Percentiles rank a stretch among this genome's conserved stretches.
Evolutionary conservation across 2,329 filamentous ascomycete genomes (phyloP).

Genomic region (Parafenestella ontariensis): DNA sequence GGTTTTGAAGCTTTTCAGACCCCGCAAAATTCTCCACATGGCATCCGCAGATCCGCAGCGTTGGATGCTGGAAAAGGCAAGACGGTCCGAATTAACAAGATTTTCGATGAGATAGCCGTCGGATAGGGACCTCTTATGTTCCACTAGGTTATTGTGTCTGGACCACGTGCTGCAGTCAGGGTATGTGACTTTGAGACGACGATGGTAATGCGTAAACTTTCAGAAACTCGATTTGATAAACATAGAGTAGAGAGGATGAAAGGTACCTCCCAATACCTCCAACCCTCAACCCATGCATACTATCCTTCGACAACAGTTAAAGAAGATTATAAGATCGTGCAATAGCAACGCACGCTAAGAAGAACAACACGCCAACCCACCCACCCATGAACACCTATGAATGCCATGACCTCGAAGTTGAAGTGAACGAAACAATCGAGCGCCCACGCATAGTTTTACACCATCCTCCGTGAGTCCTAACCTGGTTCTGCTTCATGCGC

Average conservation of each 20-base stretch:
- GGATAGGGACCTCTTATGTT: neutral
- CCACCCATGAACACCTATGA: slow-evolving; percentile 3
- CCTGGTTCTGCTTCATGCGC: too few species aligned
- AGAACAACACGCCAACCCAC: slow-evolving; percentile 8
- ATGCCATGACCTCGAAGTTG: slow-evolving; percentile 12
- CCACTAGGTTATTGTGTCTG: neutral
- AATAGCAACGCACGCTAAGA: slow-evolving; percentile 18
- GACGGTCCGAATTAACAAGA: too few species aligned
- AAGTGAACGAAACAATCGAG: slow-evolving; percentile 8
- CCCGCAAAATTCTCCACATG: neutral
- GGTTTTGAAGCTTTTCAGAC: neutral
- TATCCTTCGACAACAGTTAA: slow-evolving; percentile 3
- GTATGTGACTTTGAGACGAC: too few species aligned
- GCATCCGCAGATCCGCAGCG: neutral
- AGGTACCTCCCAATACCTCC: slow-evolving; percentile 25
- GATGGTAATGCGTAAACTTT: too few species aligned
- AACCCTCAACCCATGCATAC: slow-evolving; percentile 3
- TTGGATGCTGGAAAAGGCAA: too few species aligned
- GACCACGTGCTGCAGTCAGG: too few species aligned
- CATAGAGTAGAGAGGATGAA: slow-evolving; percentile 1
- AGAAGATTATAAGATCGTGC: slow-evolving; percentile 8
- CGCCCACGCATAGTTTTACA: slow-evolving; percentile 1
- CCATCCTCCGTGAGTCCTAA: neutral
- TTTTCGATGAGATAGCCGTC: neutral
- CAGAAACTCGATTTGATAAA: neutral